Percentiles rank a stretch among this genome's conserved stretches.
phyloP scores from a whole-genome alignment of 2,329 filamentous ascomycete species.

The Claviceps africana region DNA sequence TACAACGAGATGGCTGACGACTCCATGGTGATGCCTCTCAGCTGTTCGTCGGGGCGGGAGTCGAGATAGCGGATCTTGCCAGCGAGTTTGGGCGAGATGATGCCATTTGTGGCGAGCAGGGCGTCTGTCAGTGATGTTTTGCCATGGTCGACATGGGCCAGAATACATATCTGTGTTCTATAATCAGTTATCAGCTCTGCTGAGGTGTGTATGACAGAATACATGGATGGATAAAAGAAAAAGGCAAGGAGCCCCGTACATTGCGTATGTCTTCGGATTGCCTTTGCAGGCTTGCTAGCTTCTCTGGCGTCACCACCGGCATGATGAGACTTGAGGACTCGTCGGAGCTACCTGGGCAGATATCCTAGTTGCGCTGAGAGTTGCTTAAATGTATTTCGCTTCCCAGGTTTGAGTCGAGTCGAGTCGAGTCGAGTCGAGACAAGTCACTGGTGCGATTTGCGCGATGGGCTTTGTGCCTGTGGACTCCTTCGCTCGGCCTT shows the following conservation, averaged over 20 bases:
- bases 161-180: slow-evolving; percentile 63
- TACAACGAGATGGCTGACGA: slow-evolving; percentile 94
- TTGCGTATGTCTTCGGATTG: slow-evolving; percentile 85
- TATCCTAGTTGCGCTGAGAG: not conserved
- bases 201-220: too few relatives aligned
- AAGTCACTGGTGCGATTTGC: too few relatives aligned
- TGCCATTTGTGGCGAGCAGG: slow-evolving; percentile 94
- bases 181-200: not conserved
- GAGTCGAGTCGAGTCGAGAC: too few relatives aligned
- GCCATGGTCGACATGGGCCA: slow-evolving; percentile 95
- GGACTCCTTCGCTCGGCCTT: not conserved
- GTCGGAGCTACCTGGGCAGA: not conserved
- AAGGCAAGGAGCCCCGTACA: slow-evolving; percentile 36
- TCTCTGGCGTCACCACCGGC: slow-evolving; percentile 84
- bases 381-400: not conserved
- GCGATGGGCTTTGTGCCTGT: not conserved
- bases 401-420: not conserved
- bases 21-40: slow-evolving; percentile 98
- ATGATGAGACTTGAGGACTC: slow-evolving; percentile 36
- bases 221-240: too few relatives aligned
- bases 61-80: slow-evolving; percentile 97
- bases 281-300: slow-evolving; percentile 78
- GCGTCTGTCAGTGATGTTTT: slow-evolving; percentile 96
- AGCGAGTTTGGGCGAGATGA: slow-evolving; percentile 93
- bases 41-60: slow-evolving; percentile 88